Percentiles rank a stretch among this genome's conserved stretches.
Conservation (phyloP, 805 yeast genomes). For the Blastobotrys parvus region DNA sequence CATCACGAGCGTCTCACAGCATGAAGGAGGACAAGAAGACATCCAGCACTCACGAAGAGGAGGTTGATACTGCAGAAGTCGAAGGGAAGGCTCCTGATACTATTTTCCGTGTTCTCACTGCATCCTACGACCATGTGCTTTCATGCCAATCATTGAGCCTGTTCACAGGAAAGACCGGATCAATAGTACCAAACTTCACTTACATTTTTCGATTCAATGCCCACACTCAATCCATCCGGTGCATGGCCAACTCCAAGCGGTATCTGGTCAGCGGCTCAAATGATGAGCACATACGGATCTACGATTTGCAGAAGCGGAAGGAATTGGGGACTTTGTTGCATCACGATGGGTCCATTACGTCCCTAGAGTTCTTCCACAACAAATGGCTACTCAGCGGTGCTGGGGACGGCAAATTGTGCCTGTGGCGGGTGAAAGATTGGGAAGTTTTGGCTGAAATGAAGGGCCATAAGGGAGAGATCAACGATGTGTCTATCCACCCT, state of each 20-base stretch:
- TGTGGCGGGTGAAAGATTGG: constrained; percentile 98
- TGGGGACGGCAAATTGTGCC: constrained; percentile 79
- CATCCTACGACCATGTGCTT: constrained; percentile 91
- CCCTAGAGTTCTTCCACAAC: constrained; percentile 46
- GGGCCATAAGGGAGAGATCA: constrained; percentile 79
- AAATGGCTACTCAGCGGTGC: constrained; percentile 89
- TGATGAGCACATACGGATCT: constrained; percentile 90
- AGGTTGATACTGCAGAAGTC: too few relatives aligned
- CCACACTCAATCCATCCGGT: constrained; percentile 79
- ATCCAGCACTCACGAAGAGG: too few relatives aligned
- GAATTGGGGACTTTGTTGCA: constrained; percentile 86
- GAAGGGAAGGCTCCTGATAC: too few relatives aligned
- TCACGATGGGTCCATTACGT: constrained; percentile 83
- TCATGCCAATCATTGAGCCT: constrained; percentile 73
- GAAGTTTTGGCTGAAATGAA: constrained; percentile 80
- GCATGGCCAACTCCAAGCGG: constrained; percentile 73
- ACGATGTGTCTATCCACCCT: constrained; percentile 84
- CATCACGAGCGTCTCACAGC: too few relatives aligned
- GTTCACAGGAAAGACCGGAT: constrained; percentile 21
- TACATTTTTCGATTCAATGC: constrained; percentile 96
- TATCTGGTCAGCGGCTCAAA: constrained; percentile 90
- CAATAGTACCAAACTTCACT: constrained; percentile 47
- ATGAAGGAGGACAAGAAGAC: too few relatives aligned
- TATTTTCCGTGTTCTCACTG: constrained; percentile 58
- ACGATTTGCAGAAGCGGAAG: constrained; percentile 87